Percentiles rank a stretch among this genome's conserved stretches.
Evolutionary conservation across 2,329 filamentous ascomycete species (phyloP).

Genomic region (Clonostachys rosea): DNA sequence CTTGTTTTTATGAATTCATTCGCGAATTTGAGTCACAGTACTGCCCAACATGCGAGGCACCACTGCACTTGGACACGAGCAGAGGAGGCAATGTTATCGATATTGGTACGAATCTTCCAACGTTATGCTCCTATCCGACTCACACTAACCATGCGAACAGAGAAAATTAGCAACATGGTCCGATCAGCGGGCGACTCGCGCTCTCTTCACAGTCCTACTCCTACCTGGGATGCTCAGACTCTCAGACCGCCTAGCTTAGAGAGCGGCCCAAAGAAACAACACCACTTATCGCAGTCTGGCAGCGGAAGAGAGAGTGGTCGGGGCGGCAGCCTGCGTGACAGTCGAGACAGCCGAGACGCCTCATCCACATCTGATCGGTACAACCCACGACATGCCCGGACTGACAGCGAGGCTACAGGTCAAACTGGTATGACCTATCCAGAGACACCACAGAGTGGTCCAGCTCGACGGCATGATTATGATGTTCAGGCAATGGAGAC

Average conservation of each 20-base stretch:
- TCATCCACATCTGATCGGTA: slow-evolving; percentile 35
- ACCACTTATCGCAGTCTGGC: slow-evolving; percentile 17
- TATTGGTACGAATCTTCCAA: slow-evolving; percentile 57
- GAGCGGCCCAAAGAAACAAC: slow-evolving; percentile 27
- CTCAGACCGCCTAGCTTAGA: slow-evolving; percentile 49
- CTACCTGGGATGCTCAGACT: slow-evolving; percentile 66
- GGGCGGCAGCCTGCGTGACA: slow-evolving; percentile 23
- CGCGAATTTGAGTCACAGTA: slow-evolving; percentile 90
- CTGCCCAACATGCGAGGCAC: slow-evolving; percentile 90
- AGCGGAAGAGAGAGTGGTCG: slow-evolving; percentile 28
- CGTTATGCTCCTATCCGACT: too few species aligned
- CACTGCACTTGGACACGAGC: slow-evolving; percentile 86
- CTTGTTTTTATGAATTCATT: slow-evolving; percentile 98
- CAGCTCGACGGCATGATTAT: slow-evolving; percentile 80
- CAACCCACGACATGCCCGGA: slow-evolving; percentile 59
- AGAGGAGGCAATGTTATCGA: slow-evolving; percentile 89
- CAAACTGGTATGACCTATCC: slow-evolving; percentile 69
- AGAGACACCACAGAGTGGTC: slow-evolving; percentile 66
- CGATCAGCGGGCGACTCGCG: slow-evolving; percentile 68
- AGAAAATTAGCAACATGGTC: slow-evolving; percentile 92
- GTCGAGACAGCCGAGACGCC: slow-evolving; percentile 45
- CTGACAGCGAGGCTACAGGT: slow-evolving; percentile 74
- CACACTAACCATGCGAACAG: slow-evolving; percentile 35
- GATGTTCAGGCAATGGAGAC: slow-evolving; percentile 96
- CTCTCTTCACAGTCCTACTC: slow-evolving; percentile 45